A percentile compares a stretch with the other conserved stretches of the same genome.
Conservation (phyloP, 164 flowering plant genomes). For the Berberis vulgaris region DNA sequence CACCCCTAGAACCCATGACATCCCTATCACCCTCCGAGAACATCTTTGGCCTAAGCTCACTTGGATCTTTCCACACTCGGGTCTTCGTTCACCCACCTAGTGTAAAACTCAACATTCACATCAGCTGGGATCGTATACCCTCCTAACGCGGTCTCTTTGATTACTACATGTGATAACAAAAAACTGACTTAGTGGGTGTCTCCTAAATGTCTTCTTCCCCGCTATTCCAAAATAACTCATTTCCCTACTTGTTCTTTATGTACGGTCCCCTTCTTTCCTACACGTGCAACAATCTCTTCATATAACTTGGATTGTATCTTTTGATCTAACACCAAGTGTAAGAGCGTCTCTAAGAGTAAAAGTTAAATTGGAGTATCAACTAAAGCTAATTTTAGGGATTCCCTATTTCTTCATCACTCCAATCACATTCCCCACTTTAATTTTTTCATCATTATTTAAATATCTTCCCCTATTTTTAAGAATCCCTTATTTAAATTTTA, state of each 20-base stretch:
- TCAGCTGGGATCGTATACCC: conserved; percentile 65
- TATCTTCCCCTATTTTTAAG: too few relatives aligned
- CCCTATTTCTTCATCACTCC: too few relatives aligned
- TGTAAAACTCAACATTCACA: conserved; percentile 66
- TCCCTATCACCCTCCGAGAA: conserved; percentile 70
- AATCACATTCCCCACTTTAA: too few relatives aligned
- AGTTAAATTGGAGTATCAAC: too few relatives aligned
- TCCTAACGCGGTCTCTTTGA: conserved; percentile 50
- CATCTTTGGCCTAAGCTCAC: conserved; percentile 73
- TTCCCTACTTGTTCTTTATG: conserved; percentile 51
- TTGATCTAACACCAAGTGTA: conserved; percentile 59
- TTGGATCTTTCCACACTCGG: conserved; percentile 69
- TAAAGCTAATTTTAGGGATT: too few relatives aligned
- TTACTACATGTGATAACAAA: conserved; percentile 62
- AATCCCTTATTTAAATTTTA: too few relatives aligned
- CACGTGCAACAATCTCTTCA: conserved; percentile 41
- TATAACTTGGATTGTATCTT: conserved; percentile 59
- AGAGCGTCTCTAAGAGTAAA: conserved; percentile 51
- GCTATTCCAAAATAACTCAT: conserved; percentile 60
- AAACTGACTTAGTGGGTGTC: conserved; percentile 91
- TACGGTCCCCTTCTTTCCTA: conserved; percentile 42
- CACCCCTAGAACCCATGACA: conserved; percentile 58
- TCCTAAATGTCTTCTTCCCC: conserved; percentile 70
- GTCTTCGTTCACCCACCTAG: conserved; percentile 73
- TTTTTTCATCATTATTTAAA: too few relatives aligned